These are phyloP conservation scores for Termitomyces sp. DNA, from an alignment of 768 basidiomycete species.

Conservation along the genomic window DNA sequence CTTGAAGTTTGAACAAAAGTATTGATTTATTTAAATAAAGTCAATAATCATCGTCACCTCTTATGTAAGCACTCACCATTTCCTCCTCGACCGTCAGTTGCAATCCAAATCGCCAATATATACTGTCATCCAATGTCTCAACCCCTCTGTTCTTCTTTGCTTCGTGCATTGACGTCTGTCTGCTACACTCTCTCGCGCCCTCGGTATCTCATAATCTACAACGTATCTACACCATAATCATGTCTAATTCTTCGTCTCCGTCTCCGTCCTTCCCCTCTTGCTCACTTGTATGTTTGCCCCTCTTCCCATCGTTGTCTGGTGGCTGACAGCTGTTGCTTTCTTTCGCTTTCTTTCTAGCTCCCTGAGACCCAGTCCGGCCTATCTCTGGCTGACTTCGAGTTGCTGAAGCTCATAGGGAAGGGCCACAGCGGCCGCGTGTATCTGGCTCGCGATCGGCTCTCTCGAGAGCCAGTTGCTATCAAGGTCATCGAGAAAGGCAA, in stretches of 20 bases:
- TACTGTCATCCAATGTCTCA: neutral
- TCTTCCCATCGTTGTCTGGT: neutral
- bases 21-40: too few species aligned
- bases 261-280: neutral
- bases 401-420: constrained; percentile 1
- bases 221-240: neutral
- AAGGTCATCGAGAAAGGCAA: constrained; percentile 9
- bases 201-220: neutral
- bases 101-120: neutral
- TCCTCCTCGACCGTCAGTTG: neutral
- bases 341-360: neutral
- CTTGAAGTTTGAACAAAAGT: too few species aligned
- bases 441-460: neutral
- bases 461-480: neutral
- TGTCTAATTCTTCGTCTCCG: neutral
- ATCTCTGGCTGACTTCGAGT: constrained; percentile 2
- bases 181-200: neutral
- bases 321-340: neutral
- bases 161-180: neutral
- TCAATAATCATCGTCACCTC: too few species aligned
- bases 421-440: neutral
- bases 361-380: neutral
- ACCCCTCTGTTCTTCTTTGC: neutral
- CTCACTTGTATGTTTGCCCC: neutral
- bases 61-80: neutral